Conservation (phyloP, 148 eudicot species). For the Camellia japonica region DNA sequence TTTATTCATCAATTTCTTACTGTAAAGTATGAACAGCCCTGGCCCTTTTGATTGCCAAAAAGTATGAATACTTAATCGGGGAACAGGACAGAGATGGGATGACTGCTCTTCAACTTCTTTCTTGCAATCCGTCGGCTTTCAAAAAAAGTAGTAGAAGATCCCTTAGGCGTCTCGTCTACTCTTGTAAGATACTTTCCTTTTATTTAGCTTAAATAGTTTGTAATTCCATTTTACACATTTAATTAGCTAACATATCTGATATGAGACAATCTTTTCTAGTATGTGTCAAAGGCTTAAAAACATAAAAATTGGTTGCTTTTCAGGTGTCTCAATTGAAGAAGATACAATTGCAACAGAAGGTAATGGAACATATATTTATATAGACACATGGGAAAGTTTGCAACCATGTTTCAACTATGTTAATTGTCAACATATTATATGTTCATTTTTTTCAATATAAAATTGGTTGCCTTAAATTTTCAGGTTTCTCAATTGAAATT, state of each 20-base stretch:
- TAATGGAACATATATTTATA: neutral
- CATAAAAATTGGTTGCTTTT: neutral
- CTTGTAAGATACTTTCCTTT: constrained; percentile 7
- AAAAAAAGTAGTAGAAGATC: neutral
- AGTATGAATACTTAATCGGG: neutral
- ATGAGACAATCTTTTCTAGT: neutral
- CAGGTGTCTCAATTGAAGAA: neutral
- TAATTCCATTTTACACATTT: neutral
- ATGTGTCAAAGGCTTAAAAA: too few species aligned
- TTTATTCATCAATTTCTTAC: neutral
- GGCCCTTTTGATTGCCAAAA: constrained; percentile 9
- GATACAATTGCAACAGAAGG: neutral
- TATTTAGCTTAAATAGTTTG: neutral
- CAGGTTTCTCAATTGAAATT: too few species aligned
- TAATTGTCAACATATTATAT: too few species aligned
- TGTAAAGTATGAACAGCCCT: constrained; percentile 11
- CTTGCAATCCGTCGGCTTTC: constrained; percentile 11
- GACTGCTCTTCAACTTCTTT: constrained; percentile 27
- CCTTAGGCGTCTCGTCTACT: neutral
- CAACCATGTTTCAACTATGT: too few species aligned
- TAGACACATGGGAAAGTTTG: too few species aligned
- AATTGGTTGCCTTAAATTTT: too few species aligned
- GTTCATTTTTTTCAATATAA: too few species aligned
- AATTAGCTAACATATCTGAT: neutral
- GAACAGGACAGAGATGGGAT: constrained; percentile 14